Evolutionary conservation across 1,284 basidiomycete genomes (phyloP).

Genomic region (Pseudozyma thailandica): DNA sequence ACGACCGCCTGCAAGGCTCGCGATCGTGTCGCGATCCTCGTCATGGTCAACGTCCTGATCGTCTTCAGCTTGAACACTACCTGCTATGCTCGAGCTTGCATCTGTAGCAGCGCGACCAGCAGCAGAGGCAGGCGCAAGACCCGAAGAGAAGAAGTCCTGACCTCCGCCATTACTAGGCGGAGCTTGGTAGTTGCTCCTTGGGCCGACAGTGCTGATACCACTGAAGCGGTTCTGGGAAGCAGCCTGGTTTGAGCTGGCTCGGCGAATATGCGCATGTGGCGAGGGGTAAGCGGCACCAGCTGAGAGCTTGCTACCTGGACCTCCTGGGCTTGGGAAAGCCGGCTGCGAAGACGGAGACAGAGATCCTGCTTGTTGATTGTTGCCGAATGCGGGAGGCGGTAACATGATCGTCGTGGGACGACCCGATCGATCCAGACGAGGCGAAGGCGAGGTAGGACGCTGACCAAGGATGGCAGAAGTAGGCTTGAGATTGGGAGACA

Average conservation of each 20-base stretch:
- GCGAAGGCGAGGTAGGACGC: conserved; percentile 45
- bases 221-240: conserved; percentile 32
- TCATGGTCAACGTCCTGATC: conserved; percentile 31
- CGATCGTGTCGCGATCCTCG: conserved; percentile 56
- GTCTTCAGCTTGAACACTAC: conserved; percentile 28
- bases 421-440: conserved; percentile 44
- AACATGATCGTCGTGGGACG: conserved; percentile 55
- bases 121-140: conserved; percentile 18
- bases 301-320: conserved; percentile 12
- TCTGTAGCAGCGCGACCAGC: conserved; percentile 30
- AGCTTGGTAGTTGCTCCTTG: conserved; percentile 24
- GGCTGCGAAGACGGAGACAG: conserved; percentile 37
- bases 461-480: conserved; percentile 23
- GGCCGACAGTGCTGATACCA: conserved; percentile 34
- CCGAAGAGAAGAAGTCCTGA: conserved; percentile 50
- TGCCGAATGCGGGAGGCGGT: conserved; percentile 40
- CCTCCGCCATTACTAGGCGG: conserved; percentile 5
- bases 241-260: conserved; percentile 28
- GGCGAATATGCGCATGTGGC: conserved; percentile 54
- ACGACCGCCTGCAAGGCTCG: conserved; percentile 45
- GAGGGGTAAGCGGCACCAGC: conserved; percentile 48
- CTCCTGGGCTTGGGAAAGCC: conserved; percentile 39
- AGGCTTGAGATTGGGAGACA: conserved; percentile 34
- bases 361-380: conserved; percentile 11
- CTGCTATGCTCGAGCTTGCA: conserved; percentile 46